Conservation (phyloP, 176 grass and related monocot genomes). For the Eleusine coracana region DNA sequence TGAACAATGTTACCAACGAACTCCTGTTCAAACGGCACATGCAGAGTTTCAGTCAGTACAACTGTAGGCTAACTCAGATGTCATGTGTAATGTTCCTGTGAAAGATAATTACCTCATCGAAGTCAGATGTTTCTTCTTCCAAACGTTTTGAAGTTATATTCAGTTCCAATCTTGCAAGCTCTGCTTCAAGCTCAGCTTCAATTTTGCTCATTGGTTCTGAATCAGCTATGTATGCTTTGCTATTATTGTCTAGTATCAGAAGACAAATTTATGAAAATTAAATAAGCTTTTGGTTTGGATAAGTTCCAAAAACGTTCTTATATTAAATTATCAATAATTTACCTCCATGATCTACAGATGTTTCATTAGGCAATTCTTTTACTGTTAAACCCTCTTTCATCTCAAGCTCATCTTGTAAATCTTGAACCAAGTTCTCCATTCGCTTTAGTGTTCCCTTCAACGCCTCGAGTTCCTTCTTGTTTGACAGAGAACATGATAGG, state of each 20-base stretch:
- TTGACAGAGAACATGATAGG: slow-evolving; percentile 63
- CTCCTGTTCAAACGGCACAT: slow-evolving; percentile 65
- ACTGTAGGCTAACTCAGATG: slow-evolving; percentile 20
- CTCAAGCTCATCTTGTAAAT: slow-evolving; percentile 95
- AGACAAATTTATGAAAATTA: slow-evolving; percentile 19
- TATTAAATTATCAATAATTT: slow-evolving; percentile 7
- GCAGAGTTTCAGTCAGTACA: slow-evolving; percentile 25
- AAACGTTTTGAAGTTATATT: slow-evolving; percentile 58
- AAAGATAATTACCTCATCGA: slow-evolving; percentile 54
- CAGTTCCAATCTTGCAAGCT: slow-evolving; percentile 83
- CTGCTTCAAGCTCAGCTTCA: slow-evolving; percentile 90
- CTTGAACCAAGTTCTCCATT: slow-evolving; percentile 87
- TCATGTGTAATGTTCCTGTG: slow-evolving; percentile 24
- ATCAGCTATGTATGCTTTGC: slow-evolving; percentile 27
- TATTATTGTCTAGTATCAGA: slow-evolving; percentile 42
- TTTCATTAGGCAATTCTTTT: slow-evolving; percentile 69
- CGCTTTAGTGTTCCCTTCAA: slow-evolving; percentile 65
- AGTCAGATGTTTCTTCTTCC: slow-evolving; percentile 53
- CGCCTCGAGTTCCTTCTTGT: slow-evolving; percentile 72
- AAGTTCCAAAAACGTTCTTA: background rate
- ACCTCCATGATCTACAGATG: slow-evolving; percentile 38
- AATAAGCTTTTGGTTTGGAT: slow-evolving; percentile 15
- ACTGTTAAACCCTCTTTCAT: slow-evolving; percentile 89
- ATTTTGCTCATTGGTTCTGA: slow-evolving; percentile 85
- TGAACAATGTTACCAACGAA: slow-evolving; percentile 63